Evolutionary conservation across 345 rosid species (phyloP).

Genomic region (Bretschneidera sinensis): DNA sequence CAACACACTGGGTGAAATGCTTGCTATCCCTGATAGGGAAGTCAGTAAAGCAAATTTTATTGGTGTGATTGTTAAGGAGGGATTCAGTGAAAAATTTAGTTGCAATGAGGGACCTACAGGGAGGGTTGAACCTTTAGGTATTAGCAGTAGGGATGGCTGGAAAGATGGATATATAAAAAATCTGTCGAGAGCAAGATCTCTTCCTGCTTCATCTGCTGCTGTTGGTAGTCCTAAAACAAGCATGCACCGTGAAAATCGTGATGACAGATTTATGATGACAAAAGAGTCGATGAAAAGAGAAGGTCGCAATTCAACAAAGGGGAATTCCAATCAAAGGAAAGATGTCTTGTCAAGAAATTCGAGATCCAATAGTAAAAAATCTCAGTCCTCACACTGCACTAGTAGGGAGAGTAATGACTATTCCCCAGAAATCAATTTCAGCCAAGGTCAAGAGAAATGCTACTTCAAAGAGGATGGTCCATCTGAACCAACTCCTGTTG

Average conservation of each 20-base stretch:
- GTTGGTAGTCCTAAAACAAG: conserved; percentile 39
- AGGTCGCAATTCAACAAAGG: conserved; percentile 40
- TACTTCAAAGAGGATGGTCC: conserved; percentile 23
- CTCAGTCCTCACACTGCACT: conserved; percentile 24
- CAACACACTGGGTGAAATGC: conserved; percentile 92
- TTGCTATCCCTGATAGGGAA: conserved; percentile 60
- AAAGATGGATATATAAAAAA: conserved; percentile 47
- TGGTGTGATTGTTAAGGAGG: conserved; percentile 27
- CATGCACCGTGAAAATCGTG: conserved; percentile 31
- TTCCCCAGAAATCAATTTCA: conserved; percentile 39
- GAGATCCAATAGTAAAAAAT: conserved; percentile 32
- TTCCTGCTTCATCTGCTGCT: conserved; percentile 50
- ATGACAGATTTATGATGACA: conserved; percentile 42
- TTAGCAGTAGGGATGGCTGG: conserved; percentile 98
- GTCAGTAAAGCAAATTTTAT: conserved; percentile 38
- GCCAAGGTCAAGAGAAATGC: conserved; percentile 24
- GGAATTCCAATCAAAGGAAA: conserved; percentile 33
- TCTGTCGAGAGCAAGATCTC: conserved; percentile 65
- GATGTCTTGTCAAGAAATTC: conserved; percentile 37
- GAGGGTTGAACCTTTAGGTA: conserved; percentile 66
- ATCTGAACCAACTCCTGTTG: conserved; percentile 30
- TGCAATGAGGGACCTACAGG: conserved; percentile 21
- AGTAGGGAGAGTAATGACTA: conserved; percentile 27
- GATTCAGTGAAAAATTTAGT: conserved; percentile 27
- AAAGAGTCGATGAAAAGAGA: conserved; percentile 40